These are phyloP conservation scores for Solanum medicagineum DNA, from an alignment of 257 asterid genomes.

Conservation along the genomic window DNA sequence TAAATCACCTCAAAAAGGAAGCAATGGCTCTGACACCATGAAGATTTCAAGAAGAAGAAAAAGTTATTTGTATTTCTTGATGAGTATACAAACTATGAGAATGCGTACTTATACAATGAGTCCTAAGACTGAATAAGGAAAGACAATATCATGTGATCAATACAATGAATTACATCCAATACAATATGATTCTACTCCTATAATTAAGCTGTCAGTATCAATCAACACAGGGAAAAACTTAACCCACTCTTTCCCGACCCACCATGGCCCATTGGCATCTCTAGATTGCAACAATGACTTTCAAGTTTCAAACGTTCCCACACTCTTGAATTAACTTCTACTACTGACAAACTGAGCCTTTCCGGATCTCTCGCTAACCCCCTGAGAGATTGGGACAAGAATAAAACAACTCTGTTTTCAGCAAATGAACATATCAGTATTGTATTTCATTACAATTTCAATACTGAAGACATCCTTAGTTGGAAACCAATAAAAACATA, in stretches of 20 bases:
- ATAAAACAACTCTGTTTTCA: neutral
- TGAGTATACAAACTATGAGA: neutral
- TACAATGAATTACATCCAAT: neutral
- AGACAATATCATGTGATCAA: neutral
- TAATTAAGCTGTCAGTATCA: neutral
- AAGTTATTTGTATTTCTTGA: neutral
- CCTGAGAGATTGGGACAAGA: neutral
- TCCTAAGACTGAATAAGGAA: neutral
- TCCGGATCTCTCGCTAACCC: neutral
- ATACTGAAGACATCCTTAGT: neutral
- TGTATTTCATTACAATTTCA: neutral
- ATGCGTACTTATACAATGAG: neutral
- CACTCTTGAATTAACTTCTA: neutral
- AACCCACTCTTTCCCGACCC: neutral
- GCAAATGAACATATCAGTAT: neutral
- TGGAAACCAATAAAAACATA: neutral
- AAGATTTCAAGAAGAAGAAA: neutral
- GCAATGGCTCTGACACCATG: neutral
- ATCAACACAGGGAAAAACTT: neutral
- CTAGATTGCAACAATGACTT: neutral
- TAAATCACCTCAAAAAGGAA: neutral
- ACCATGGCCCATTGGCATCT: neutral
- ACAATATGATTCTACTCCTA: neutral
- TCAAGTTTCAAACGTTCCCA: neutral
- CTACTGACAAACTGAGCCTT: neutral